Evolutionary conservation across 1,284 basidiomycete genomes (phyloP), one percentile per base, ranked within the genome.

Genomic region (Mycena sp.): DNA sequence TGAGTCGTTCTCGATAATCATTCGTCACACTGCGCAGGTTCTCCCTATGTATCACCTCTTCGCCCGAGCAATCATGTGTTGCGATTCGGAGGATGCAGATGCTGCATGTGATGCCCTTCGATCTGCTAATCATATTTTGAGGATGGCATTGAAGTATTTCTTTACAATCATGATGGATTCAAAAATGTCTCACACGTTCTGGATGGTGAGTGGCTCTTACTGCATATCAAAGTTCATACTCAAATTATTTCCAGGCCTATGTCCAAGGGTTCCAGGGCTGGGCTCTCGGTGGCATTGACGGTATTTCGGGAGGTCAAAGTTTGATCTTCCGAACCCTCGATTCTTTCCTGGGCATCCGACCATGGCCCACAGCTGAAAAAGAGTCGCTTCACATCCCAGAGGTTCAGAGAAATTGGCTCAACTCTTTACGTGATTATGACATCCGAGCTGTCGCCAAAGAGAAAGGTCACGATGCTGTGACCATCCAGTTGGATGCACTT

Each of bases 231-330:
- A 7, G 11, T 4, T 26, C 11, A 6, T 25, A 9, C 10, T 50
- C 10, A 9, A 26, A 41, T 2, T 16, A 16, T 59, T 29, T 38
- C 3, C 11, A 59, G 57, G 67, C 69, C 25, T 70, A 70, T 45
- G 64, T 63, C 26, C 69, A 70, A 49, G 69, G 69, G 25, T 70
- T 67, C 48, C 69, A 70, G 19, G 69, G 67, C 3, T 70, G 69
- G 69, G 65, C 69, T 21, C 60, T 69, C 6, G 61, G 61, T 11
- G 69, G 64, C 2, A 57, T 67, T 9, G 65, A 70, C 50, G 69
- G 69, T 9, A 64, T 69, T 28, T 66, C 63, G 3, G 69, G 69
- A 17, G 69, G 69, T 4, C 69, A 69, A 53, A 63, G 60, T 37
- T 44, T 70, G 12, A 16, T 67, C 6, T 69, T 70, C 21, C 58